Evolutionary conservation across 139 green algal species (phyloP), one percentile per base, ranked within the genome.

Genomic region (Bryopsis sp.): DNA sequence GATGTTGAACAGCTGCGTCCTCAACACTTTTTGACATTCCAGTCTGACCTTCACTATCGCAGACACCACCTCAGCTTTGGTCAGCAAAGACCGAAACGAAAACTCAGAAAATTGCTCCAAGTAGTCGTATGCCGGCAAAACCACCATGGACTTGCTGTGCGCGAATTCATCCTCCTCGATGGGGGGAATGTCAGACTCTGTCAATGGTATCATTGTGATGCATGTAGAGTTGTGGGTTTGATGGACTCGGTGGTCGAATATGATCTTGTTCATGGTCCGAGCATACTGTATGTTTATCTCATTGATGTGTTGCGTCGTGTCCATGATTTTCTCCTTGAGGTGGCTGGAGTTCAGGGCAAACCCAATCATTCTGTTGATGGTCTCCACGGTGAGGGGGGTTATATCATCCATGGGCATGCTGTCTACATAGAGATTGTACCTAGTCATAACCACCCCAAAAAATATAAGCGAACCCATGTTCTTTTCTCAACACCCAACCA

Each of bases 331-430:
- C 48, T 90, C 86, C 69, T 82, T 82, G 19, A 92, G 81, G 57
- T 74, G 75, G 64, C 85, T 86, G 48, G 72, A 79, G 81, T 90
- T 92, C 2, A 92, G 77, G 0, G 86, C 83, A 64, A 78, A 86
- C 31, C 68, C 75, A 47, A 93, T 75, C 72, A 94, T 83, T 29
- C 86, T 76, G 70, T 86, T 89, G 59, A 89, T 72, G 19, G 33
- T 70, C 82, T 93, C 88, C 28, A 76, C 74, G 29, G 75, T 81
- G 47, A 92, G 71, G 58, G 75, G 76, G 15, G 81, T 80, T 34
- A 93, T 80, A 69, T 88, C 86, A 28, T 92, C 88, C 11, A 78
- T 80, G n/a, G 88, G 88, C 88, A 95, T 95, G 75, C 75, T 79
- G 73, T 95, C 88, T 4, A 93, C 48, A 67, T 76, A 89, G 31